A percentile compares a stretch with the other conserved stretches of the same genome.
These are phyloP conservation scores for Trichoderma brevicompactum DNA, from an alignment of 2,329 filamentous ascomycete genomes.

Conservation along the genomic window DNA sequence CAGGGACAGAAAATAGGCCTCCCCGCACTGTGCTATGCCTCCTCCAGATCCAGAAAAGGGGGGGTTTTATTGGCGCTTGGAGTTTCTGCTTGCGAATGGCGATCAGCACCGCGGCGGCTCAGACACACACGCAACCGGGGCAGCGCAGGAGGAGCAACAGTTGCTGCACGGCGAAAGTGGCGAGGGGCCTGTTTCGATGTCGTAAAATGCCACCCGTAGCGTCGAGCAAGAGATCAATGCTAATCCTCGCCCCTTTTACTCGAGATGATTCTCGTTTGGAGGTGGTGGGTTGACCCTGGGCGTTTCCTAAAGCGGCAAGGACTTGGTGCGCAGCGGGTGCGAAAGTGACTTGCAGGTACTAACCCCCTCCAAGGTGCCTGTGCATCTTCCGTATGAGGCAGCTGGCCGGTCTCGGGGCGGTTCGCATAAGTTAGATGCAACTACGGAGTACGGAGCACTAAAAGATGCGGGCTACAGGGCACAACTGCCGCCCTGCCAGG, in stretches of 20 bases:
- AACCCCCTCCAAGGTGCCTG: too few relatives aligned
- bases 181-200: too few relatives aligned
- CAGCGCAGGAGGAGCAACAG: background rate
- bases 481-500: background rate
- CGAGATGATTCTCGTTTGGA: background rate
- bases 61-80: conserved; percentile 1
- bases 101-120: background rate
- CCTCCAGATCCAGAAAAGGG: conserved; percentile 23
- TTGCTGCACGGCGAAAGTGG: background rate
- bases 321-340: background rate
- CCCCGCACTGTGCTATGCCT: background rate
- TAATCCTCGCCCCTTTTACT: background rate
- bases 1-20: background rate
- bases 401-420: background rate
- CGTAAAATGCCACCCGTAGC: too few relatives aligned
- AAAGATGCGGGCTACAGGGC: too few relatives aligned
- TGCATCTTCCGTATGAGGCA: conserved; percentile 10
- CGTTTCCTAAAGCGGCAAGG: background rate
- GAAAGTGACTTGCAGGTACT: background rate
- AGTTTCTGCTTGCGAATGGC: conserved; percentile 10
- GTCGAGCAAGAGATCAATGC: too few relatives aligned
- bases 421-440: background rate
- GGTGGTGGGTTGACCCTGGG: background rate
- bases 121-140: background rate
- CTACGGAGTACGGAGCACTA: too few relatives aligned